Base-by-base conservation (phyloP, 2,329 filamentous ascomycete species). In the Cladosporium sp. region DNA sequence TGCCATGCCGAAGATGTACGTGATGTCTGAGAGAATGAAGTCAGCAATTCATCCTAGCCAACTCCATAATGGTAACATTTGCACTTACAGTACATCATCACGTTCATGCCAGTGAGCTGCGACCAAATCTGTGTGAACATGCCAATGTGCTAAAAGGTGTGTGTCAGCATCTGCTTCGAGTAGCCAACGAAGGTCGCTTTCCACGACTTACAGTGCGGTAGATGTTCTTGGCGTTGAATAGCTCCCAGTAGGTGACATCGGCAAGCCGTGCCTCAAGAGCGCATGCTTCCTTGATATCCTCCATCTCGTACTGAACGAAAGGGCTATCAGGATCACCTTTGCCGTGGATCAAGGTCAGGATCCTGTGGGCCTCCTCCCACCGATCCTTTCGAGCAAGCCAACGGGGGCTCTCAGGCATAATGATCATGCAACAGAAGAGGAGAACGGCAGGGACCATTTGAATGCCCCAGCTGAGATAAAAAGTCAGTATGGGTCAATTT, bases 71-170 rank as follows among this genome's bases (percentile, higher is more conserved):
- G 7, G 30, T n/a, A 4, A 3, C 43, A 30, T 12, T 19, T 28
- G 8, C 3, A 47, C 43, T 47, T 47, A 47, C 43, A 47, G 22
- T 55, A 43, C 37, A 84, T 86, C 88, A 84, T 87, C 28, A 84
- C 86, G 67, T 89, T 90, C 87, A 89, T 89, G 25, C 88, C 88
- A 0, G 86, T 89, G 51, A 90, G 73, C 70, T 90, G 87, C 12
- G 81, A 84, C 88, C 87, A 88, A 65, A 90, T 85, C 73, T 90
- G 88, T 1, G 80, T 87, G 69, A 88, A 89, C 54, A 90, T 69
- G 64, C 86, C 88, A 62, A 88, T 84, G 63, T 85, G 75, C 17
- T 40, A 19, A 9, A 12, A 34, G 9, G 11, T 34, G 30, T 9
- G 11, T 12, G 30, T 34, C 9, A 34, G 30, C 30, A 34, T 34